Evolutionary conservation across 202 grass and related monocot genomes (phyloP).

Genomic region (Hordeum pubiflorum): DNA sequence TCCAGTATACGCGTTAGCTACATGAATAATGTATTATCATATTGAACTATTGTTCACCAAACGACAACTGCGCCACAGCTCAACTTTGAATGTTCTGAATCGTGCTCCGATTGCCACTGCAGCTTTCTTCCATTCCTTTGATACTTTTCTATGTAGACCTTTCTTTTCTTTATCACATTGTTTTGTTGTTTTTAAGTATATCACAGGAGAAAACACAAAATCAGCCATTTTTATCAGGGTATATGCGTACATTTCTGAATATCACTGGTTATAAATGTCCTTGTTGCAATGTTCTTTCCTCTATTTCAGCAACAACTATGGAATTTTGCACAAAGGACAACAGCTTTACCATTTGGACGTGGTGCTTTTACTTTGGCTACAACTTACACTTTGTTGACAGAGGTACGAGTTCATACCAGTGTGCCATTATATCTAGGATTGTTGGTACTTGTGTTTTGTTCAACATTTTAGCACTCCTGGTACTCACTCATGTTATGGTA

Average conservation of each 20-base stretch:
- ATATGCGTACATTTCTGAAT: background rate
- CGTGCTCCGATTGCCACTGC: background rate
- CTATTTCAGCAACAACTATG: slow-evolving; percentile 86
- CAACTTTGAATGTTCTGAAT: slow-evolving; percentile 20
- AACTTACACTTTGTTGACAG: slow-evolving; percentile 88
- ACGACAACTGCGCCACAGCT: background rate
- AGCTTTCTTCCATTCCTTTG: background rate
- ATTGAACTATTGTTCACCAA: slow-evolving; percentile 4
- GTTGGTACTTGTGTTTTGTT: slow-evolving; percentile 6
- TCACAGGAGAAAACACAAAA: background rate
- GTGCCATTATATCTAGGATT: slow-evolving; percentile 6
- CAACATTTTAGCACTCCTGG: background rate
- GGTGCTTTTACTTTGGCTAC: slow-evolving; percentile 93
- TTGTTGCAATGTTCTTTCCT: background rate
- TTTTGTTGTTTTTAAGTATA: slow-evolving; percentile 5
- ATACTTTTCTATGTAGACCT: background rate
- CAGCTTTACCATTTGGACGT: slow-evolving; percentile 85
- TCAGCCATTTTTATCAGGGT: slow-evolving; percentile 3
- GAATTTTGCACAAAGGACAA: slow-evolving; percentile 98
- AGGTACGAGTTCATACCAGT: slow-evolving; percentile 37
- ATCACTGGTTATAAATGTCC: background rate
- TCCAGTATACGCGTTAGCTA: background rate
- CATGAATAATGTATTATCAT: slow-evolving; percentile 1
- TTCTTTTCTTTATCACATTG: background rate
- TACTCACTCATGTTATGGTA: background rate